phyloP scores from a whole-genome alignment of 2,329 filamentous ascomycete species.

The Chaetomiaceae sp. region DNA sequence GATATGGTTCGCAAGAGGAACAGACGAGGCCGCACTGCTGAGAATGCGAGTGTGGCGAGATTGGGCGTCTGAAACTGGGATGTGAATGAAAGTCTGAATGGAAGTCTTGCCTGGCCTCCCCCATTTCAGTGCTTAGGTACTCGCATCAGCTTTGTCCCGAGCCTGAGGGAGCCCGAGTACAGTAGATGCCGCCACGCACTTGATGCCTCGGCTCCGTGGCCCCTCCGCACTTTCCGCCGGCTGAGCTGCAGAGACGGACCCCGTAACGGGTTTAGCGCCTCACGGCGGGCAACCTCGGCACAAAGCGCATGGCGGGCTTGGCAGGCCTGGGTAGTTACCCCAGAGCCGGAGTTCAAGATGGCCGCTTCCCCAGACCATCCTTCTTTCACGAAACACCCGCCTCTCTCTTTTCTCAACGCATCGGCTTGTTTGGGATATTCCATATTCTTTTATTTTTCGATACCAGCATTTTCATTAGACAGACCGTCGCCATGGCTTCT shows the following conservation, averaged over 20 bases:
- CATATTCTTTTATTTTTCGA: constrained; percentile 10
- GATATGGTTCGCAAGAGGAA: too few relatives aligned
- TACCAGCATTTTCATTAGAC: constrained; percentile 11
- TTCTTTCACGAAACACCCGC: background rate
- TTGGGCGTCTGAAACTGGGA: background rate
- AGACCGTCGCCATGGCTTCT: constrained; percentile 60
- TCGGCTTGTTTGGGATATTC: constrained; percentile 9
- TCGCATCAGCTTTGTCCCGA: background rate
- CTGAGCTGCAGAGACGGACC: background rate
- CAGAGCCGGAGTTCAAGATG: constrained; percentile 10
- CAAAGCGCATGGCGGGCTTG: constrained; percentile 9
- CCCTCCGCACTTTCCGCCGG: constrained; percentile 10
- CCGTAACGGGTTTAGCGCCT: constrained; percentile 14
- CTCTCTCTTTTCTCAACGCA: constrained; percentile 6
- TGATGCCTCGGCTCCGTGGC: constrained; percentile 14
- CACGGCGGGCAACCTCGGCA: constrained; percentile 21
- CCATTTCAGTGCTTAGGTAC: too few relatives aligned
- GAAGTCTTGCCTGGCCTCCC: too few relatives aligned
- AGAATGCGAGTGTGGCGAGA: background rate
- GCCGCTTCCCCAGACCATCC: constrained; percentile 16
- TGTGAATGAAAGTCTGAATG: too few relatives aligned
- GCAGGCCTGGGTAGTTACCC: constrained; percentile 5
- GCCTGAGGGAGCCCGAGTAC: background rate
- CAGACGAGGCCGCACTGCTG: too few relatives aligned
- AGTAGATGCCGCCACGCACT: background rate